Conservation (phyloP, 1,139 yeast species). For the Pichia sp. region DNA sequence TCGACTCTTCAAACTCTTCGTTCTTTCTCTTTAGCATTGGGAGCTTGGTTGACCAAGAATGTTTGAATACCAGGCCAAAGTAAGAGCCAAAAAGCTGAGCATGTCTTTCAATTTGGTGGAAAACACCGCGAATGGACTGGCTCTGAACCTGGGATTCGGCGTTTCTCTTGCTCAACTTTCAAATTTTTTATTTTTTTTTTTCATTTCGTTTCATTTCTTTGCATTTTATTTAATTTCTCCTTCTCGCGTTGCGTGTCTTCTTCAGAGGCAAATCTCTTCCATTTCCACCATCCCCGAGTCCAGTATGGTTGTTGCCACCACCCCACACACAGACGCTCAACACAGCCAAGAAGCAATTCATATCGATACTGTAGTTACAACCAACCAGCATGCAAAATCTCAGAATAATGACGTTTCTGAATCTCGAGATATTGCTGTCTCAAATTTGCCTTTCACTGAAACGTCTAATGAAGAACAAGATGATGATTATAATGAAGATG, state of each 20-base stretch:
- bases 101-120: neutral
- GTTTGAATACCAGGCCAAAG: neutral
- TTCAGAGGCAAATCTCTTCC: neutral
- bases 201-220: neutral
- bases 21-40: conserved; percentile 60
- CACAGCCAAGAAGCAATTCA: neutral
- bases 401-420: neutral
- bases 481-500: conserved; percentile 26
- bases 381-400: neutral
- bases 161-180: neutral
- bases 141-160: neutral
- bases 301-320: neutral
- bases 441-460: neutral
- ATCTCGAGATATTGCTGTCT: neutral
- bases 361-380: neutral
- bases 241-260: neutral
- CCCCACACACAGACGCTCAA: neutral
- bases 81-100: neutral
- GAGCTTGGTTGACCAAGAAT: neutral
- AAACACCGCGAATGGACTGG: neutral
- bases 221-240: neutral
- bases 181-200: neutral
- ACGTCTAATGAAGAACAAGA: conserved; percentile 10
- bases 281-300: too few species aligned
- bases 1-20: conserved; percentile 39